Percentiles rank a stretch among this genome's conserved stretches.
Evolutionary conservation across 371 early-diverging fungal species (phyloP).

Genomic region (Apophysomyces sp.): DNA sequence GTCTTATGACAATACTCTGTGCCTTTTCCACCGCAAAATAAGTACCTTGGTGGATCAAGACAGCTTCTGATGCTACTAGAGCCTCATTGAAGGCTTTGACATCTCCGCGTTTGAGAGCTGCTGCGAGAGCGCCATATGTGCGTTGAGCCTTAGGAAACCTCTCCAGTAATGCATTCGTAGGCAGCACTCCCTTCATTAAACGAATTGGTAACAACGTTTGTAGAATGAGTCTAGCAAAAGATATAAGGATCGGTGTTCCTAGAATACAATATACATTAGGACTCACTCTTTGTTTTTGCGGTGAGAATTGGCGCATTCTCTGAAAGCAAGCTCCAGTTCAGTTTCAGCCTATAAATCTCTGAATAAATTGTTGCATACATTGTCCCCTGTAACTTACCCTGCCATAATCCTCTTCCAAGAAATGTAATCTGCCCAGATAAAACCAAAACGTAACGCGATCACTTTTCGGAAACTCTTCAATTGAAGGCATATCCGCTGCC

Average conservation of each 20-base stretch:
- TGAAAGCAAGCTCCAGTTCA: slow-evolving; percentile 68
- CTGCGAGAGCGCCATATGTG: slow-evolving; percentile 61
- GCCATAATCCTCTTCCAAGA: slow-evolving; percentile 77
- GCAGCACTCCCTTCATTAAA: slow-evolving; percentile 66
- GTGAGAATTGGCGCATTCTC: slow-evolving; percentile 55
- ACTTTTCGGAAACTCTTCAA: slow-evolving; percentile 77
- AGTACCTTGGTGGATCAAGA: slow-evolving; percentile 66
- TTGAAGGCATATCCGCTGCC: slow-evolving; percentile 69
- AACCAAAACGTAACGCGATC: slow-evolving; percentile 85
- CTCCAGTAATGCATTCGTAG: slow-evolving; percentile 51
- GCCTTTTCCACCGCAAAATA: slow-evolving; percentile 79
- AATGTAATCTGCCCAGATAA: slow-evolving; percentile 82
- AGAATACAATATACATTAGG: background rate
- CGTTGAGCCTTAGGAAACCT: slow-evolving; percentile 56
- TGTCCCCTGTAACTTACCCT: slow-evolving; percentile 35
- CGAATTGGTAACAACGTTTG: slow-evolving; percentile 74
- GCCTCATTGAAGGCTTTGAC: slow-evolving; percentile 67
- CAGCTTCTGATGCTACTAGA: slow-evolving; percentile 48
- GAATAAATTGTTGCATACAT: background rate
- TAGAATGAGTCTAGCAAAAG: slow-evolving; percentile 63
- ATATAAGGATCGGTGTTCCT: background rate
- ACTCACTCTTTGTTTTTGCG: slow-evolving; percentile 58
- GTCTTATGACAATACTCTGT: slow-evolving; percentile 68
- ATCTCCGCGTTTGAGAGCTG: slow-evolving; percentile 69
- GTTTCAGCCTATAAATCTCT: slow-evolving; percentile 56